These are phyloP conservation scores for Pulicaria dysenterica DNA, from an alignment of 129 eudicot species.

Conservation along the genomic window DNA sequence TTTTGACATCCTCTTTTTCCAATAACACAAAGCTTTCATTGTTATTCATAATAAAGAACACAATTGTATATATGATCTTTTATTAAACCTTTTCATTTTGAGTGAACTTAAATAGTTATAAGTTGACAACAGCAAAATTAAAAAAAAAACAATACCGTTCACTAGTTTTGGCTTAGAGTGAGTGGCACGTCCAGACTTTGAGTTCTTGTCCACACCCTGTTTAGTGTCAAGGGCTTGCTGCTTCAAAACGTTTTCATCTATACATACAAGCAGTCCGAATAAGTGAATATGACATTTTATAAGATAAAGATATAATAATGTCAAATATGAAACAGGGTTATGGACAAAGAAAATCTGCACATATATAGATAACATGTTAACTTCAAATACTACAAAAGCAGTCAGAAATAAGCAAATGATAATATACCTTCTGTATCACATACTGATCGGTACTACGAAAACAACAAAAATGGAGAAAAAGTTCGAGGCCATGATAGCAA, in stretches of 20 bases:
- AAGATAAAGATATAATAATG: neutral
- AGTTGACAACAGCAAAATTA: neutral
- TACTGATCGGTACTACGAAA: slow-evolving; percentile 79
- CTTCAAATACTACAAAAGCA: slow-evolving; percentile 2
- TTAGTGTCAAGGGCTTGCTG: slow-evolving; percentile 73
- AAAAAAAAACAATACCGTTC: slow-evolving; percentile 65
- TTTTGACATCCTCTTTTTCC: slow-evolving; percentile 73
- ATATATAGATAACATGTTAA: slow-evolving; percentile 8
- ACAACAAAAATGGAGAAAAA: slow-evolving; percentile 15
- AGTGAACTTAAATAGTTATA: neutral
- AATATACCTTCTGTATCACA: slow-evolving; percentile 82
- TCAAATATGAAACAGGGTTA: neutral
- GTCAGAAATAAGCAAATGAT: slow-evolving; percentile 11
- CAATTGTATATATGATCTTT: slow-evolving; percentile 16
- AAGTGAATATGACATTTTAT: neutral
- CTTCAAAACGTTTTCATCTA: slow-evolving; percentile 76
- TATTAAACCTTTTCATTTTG: too few species aligned
- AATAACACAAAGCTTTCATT: slow-evolving; percentile 10
- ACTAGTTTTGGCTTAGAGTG: slow-evolving; percentile 69
- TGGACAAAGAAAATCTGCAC: slow-evolving; percentile 45
- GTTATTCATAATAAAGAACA: neutral
- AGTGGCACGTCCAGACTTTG: slow-evolving; percentile 62
- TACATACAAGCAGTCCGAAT: slow-evolving; percentile 2
- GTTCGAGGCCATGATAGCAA: slow-evolving; percentile 8
- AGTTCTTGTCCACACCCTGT: slow-evolving; percentile 66